Conservation (phyloP, 805 yeast genomes). For the Metschnikowia lachancei region DNA sequence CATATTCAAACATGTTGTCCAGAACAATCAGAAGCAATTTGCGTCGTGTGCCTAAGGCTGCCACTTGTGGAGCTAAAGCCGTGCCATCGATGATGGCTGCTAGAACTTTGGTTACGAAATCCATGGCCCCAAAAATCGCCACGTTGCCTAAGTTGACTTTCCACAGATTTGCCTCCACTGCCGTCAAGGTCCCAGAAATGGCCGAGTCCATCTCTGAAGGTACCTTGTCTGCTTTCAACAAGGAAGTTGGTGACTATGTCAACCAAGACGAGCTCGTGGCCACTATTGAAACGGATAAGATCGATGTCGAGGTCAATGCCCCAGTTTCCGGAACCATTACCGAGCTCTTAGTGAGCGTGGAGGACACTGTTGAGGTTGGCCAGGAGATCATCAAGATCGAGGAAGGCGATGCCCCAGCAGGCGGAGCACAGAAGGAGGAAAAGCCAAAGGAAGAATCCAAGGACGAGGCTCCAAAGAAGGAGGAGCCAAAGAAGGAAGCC, state of each 20-base stretch:
- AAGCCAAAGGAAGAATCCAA: background rate
- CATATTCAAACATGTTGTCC: slow-evolving; percentile 29
- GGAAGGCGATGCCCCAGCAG: slow-evolving; percentile 45
- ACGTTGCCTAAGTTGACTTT: slow-evolving; percentile 23
- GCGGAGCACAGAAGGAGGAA: slow-evolving; percentile 26
- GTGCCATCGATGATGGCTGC: slow-evolving; percentile 16
- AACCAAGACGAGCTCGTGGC: slow-evolving; percentile 87
- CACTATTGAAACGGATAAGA: slow-evolving; percentile 97
- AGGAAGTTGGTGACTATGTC: slow-evolving; percentile 84
- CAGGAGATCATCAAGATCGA: slow-evolving; percentile 88
- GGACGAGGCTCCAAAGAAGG: slow-evolving; percentile 18
- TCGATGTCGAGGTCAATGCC: slow-evolving; percentile 94
- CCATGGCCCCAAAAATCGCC: slow-evolving; percentile 9
- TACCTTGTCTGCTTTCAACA: slow-evolving; percentile 66
- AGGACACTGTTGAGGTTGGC: slow-evolving; percentile 94
- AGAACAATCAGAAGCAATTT: slow-evolving; percentile 31
- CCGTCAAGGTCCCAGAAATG: slow-evolving; percentile 94
- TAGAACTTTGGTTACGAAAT: slow-evolving; percentile 21
- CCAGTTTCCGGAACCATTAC: slow-evolving; percentile 88
- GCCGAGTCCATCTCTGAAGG: slow-evolving; percentile 99
- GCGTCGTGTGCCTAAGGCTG: slow-evolving; percentile 27
- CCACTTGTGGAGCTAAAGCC: slow-evolving; percentile 14
- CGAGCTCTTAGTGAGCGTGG: slow-evolving; percentile 77
- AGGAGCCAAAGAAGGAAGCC: slow-evolving; percentile 19
- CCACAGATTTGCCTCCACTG: slow-evolving; percentile 39